Base-by-base conservation (phyloP, 2,329 filamentous ascomycete species). In the Chalaropsis thielavioides region DNA sequence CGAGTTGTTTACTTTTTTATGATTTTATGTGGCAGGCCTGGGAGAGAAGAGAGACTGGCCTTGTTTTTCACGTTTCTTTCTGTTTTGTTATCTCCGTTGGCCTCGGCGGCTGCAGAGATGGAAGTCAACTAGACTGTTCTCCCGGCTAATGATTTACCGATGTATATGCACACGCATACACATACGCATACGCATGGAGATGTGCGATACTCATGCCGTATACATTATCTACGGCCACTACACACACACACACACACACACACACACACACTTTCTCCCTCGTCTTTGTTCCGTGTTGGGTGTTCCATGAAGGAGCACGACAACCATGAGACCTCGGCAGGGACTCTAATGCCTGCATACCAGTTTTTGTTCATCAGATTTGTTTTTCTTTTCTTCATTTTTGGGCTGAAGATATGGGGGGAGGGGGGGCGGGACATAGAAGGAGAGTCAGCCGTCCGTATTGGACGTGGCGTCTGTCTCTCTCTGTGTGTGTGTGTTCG, bases 1-100 rank as follows among this genome's bases (percentile, higher is more conserved):
- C 17, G 17, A 15, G 17, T 24, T 43, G 11, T 61, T 58, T 38
- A 31, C 31, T 13, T n/a, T 46, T 56, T 58, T 58, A 58, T 35
- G 51, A 58, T 58, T 58, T 58, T n/a, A 58, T 38, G 51, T 58
- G 51, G 24, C 51, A 58, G 51, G 51, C 51, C 24, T 15, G 59
- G n/a, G 59, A 17, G 15, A 27, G 15, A 15, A n/a, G n/a, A n/a
- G n/a, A n/a, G 27, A 60, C 15, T 43, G 11, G 59, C 19, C 19
- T 38, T 10, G 1, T 38, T 38, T 10, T 38, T 38, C 35, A 35
- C 31, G n/a, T 22, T 56, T 56, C 4, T 6, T 56, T 56, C 13
- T 56, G 1, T 35, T 35, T 35, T 35, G 3, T 35, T 35, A 3
- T 35, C 8, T 51, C 24, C 46, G 19, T 10, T 5, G 19, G 19